Base-by-base conservation (phyloP, 495 filamentous ascomycete genomes). In the Hyaloscypha finlandica region DNA sequence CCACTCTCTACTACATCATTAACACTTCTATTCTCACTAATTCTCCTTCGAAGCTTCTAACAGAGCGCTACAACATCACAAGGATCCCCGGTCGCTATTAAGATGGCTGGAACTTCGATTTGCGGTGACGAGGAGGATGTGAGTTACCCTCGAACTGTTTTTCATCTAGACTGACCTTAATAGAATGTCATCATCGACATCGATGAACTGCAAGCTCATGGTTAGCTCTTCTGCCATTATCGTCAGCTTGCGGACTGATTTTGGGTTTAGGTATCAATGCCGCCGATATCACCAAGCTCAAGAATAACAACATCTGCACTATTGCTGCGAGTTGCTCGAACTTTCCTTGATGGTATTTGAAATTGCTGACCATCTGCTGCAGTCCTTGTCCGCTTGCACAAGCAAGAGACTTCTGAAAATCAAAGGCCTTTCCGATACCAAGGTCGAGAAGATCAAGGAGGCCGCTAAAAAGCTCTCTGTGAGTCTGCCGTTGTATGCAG, bases 371-470 rank as follows among this genome's bases (percentile, higher is more conserved):
- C 6, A 62, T 48, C 55, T 65, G 31, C 65, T 64, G 29, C 59
- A 90, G 90, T 85, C 87, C 55, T 86, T 92, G 48, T 84, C 90
- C 70, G 80, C 83, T 20, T 86, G 88, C 20, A 91, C 89, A 6
- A 83, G 87, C 45, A 86, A 83, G 68, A 87, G 80, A 33, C 81
- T 93, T 37, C 75, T 89, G 64, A 92, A 89, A 74, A 91, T 93
- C 74, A 91, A 90, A 73, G 90, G 90, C 8, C 92, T 93, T 77
- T 92, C 89, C 63, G 91, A 93, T 72, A 81, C 88, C 71, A 93
- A 92, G 76, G 91, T 92, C 14, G 91, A 92, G 65, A 93, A 92
- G 74, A 81, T 93, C 74, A 93, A 92, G 72, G 90, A 93, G 69
- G 90, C 90, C 25, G 84, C 89, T 48, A 80, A 83, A 66, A 93